phyloP scores from a whole-genome alignment of 2,329 filamentous ascomycete species.

The Diplodia scrobiculata region DNA sequence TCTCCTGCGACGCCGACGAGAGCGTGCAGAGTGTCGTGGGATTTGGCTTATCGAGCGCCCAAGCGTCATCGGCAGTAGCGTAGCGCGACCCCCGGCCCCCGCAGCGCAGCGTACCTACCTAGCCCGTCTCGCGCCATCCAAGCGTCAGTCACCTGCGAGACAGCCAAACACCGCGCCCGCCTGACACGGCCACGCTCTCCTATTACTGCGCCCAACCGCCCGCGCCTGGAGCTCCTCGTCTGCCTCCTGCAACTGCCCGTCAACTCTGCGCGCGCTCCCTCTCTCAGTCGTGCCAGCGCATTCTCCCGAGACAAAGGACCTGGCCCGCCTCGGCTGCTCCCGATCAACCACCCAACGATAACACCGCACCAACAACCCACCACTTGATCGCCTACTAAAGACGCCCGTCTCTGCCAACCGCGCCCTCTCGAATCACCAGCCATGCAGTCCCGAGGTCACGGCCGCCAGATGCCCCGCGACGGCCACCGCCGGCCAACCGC shows the following conservation, averaged over 20 bases:
- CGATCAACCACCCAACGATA: constrained; percentile 13
- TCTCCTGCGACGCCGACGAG: background rate
- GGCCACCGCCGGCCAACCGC: background rate
- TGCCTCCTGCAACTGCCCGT: background rate
- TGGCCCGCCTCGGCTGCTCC: constrained; percentile 17
- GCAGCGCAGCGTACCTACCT: background rate
- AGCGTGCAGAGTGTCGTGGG: constrained; percentile 2
- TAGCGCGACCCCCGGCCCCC: constrained; percentile 8
- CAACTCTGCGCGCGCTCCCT: background rate
- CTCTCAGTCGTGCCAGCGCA: constrained; percentile 20
- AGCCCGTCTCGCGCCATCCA: constrained; percentile 1
- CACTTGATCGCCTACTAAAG: background rate
- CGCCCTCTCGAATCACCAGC: background rate
- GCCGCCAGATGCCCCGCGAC: constrained; percentile 19
- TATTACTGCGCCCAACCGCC: constrained; percentile 10
- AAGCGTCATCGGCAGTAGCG: constrained; percentile 23
- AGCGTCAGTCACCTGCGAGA: constrained; percentile 22
- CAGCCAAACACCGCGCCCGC: constrained; percentile 9
- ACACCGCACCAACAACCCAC: background rate
- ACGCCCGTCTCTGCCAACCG: constrained; percentile 14
- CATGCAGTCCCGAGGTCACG: constrained; percentile 23
- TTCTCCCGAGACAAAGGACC: constrained; percentile 14
- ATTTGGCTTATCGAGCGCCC: constrained; percentile 22
- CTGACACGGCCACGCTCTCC: constrained; percentile 28
- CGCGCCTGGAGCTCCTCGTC: background rate